Conservation (phyloP, 352 stramenopile genomes). For the Pythium dissimile region DNA sequence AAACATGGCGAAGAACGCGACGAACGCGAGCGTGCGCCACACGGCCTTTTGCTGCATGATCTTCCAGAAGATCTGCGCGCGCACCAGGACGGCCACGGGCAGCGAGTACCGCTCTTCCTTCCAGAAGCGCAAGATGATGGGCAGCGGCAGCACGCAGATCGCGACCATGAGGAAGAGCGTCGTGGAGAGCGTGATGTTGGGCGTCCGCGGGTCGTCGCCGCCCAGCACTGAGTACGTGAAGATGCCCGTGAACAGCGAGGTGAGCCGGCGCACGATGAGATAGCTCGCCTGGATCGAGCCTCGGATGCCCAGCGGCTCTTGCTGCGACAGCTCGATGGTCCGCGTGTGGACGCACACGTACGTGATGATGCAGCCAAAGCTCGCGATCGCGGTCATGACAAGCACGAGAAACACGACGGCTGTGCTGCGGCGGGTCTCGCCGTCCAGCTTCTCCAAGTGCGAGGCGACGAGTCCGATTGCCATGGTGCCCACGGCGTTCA, state of each 20-base stretch:
- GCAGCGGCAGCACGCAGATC: constrained; percentile 25
- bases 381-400: constrained; percentile 24
- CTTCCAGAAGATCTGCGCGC: constrained; percentile 32
- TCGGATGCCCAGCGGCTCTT: constrained; percentile 25
- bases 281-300: constrained; percentile 26
- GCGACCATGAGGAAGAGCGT: constrained; percentile 24
- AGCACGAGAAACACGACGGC: constrained; percentile 22
- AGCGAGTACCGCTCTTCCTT: constrained; percentile 28
- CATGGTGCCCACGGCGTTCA: constrained; percentile 19
- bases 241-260: constrained; percentile 6
- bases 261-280: constrained; percentile 27
- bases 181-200: constrained; percentile 19
- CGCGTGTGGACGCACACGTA: constrained; percentile 31
- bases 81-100: constrained; percentile 22
- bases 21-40: constrained; percentile 29
- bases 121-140: constrained; percentile 28
- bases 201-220: constrained; percentile 8
- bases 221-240: constrained; percentile 12
- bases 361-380: constrained; percentile 34
- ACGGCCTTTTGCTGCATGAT: constrained; percentile 41
- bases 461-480: constrained; percentile 13
- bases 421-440: not conserved
- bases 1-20: constrained; percentile 18
- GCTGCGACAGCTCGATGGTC: constrained; percentile 35
- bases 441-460: constrained; percentile 11